Evolutionary conservation across 2,329 filamentous ascomycete genomes (phyloP), one percentile per base, ranked within the genome.

Genomic region (Trichoderma lentiforme): DNA sequence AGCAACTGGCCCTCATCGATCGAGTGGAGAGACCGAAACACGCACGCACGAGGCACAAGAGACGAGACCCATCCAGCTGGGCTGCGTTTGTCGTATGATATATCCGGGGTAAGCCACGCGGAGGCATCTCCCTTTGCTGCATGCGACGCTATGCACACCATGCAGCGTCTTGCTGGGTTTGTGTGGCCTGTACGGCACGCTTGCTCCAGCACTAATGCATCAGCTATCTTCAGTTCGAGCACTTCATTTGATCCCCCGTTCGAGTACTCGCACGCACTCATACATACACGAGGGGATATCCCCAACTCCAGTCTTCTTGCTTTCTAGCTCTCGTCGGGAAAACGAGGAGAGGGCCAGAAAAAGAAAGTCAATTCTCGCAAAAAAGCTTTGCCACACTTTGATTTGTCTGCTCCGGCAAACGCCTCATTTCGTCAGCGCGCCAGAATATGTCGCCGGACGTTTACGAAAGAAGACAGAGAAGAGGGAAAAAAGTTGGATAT

Each of bases 81-180:
- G 30, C 66, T 39, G 56, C 24, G 11, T 7, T 58, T 60, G 66
- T 69, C 66, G 66, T 69, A 69, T 69, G 66, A 69, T 69, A 30
- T 69, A 69, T 69, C 66, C 66, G 66, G 66, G 66, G 66, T 69
- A 69, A 69, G 66, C 66, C 66, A 69, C 66, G 66, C 66, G 66
- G 66, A 69, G 66, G 34, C 66, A 69, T 61, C 66, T 60, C 66
- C 36, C 32, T 61, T 34, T 43, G 53, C 53, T 69, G 56, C 66
- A 60, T 69, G 56, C 56, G 56, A 60, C 53, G 53, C 56, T 43
- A 60, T 69, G 66, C 66, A 69, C 66, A 69, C 66, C 66, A 69
- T 69, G 21, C 24, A 43, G 24, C 53, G 65, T 32, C 28, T 32
- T 47, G 53, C 30, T 28, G 51, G 30, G 57, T 32, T 60, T 32